These are phyloP conservation scores for Aurantiochytrium sp. DNA, from an alignment of 108 stramenopile genomes.

Conservation along the genomic window DNA sequence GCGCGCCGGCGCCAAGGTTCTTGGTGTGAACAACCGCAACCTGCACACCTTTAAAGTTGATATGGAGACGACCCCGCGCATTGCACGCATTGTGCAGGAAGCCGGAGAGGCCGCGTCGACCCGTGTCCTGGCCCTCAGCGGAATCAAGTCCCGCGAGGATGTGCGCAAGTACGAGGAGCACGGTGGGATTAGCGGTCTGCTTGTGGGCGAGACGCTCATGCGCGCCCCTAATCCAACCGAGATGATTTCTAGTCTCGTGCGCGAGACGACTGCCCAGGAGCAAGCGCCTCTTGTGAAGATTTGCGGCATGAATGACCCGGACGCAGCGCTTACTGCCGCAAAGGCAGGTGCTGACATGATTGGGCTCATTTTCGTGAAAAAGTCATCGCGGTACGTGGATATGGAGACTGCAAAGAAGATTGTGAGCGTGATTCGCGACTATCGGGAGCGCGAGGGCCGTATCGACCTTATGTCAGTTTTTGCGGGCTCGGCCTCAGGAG, in stretches of 20 bases:
- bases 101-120: constrained; percentile 23
- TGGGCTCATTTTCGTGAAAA: constrained; percentile 86
- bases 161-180: constrained; percentile 66
- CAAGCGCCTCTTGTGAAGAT: constrained; percentile 56
- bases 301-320: constrained; percentile 81
- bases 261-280: not conserved
- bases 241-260: constrained; percentile 66
- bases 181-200: constrained; percentile 71
- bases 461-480: not conserved
- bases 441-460: constrained; percentile 69
- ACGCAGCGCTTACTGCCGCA: constrained; percentile 80
- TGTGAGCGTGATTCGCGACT: constrained; percentile 65
- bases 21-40: constrained; percentile 98
- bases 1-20: constrained; percentile 72
- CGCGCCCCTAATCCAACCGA: constrained; percentile 67
- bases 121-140: constrained; percentile 68
- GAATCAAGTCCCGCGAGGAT: constrained; percentile 73
- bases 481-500: not conserved
- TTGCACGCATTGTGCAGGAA: constrained; percentile 50
- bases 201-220: constrained; percentile 97
- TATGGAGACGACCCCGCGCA: constrained; percentile 69
- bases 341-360: constrained; percentile 81
- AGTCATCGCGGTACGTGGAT: constrained; percentile 68
- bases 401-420: constrained; percentile 61
- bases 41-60: constrained; percentile 94